Percentiles rank a stretch among this genome's conserved stretches.
Evolutionary conservation across 2,329 filamentous ascomycete genomes (phyloP).

Genomic region (Colletotrichum australisinense): DNA sequence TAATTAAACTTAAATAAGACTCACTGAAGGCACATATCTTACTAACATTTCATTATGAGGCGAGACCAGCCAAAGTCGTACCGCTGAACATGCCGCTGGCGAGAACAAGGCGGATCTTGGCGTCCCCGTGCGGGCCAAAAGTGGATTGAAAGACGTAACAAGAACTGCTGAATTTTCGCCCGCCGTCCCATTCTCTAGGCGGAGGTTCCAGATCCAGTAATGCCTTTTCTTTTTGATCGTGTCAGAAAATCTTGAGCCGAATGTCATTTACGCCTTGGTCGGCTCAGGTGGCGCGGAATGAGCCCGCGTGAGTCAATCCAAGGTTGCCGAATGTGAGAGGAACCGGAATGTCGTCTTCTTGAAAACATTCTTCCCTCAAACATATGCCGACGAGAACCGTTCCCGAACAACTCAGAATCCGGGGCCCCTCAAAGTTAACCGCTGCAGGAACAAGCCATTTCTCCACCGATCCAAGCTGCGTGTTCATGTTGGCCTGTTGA

Average conservation of each 20-base stretch:
- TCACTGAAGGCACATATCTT: neutral
- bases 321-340: neutral
- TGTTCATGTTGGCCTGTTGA: slow-evolving; percentile 1
- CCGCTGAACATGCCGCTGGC: neutral
- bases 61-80: neutral
- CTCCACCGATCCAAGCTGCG: slow-evolving; percentile 26
- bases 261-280: neutral
- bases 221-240: slow-evolving; percentile 13
- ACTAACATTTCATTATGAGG: neutral
- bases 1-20: too few relatives aligned
- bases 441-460: slow-evolving; percentile 14
- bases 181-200: slow-evolving; percentile 13
- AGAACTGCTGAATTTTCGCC: slow-evolving; percentile 34
- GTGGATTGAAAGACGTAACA: slow-evolving; percentile 37
- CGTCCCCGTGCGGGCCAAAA: slow-evolving; percentile 24
- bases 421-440: slow-evolving; percentile 34
- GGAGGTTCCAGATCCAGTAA: slow-evolving; percentile 32
- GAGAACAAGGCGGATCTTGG: neutral
- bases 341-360: neutral
- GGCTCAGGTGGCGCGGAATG: slow-evolving; percentile 21
- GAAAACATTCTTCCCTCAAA: neutral
- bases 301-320: slow-evolving; percentile 26
- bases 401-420: slow-evolving; percentile 16
- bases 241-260: slow-evolving; percentile 16
- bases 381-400: slow-evolving; percentile 21